These are phyloP conservation scores for Telopea speciosissima DNA, from an alignment of 177 flowering plant species.

Conservation along the genomic window DNA sequence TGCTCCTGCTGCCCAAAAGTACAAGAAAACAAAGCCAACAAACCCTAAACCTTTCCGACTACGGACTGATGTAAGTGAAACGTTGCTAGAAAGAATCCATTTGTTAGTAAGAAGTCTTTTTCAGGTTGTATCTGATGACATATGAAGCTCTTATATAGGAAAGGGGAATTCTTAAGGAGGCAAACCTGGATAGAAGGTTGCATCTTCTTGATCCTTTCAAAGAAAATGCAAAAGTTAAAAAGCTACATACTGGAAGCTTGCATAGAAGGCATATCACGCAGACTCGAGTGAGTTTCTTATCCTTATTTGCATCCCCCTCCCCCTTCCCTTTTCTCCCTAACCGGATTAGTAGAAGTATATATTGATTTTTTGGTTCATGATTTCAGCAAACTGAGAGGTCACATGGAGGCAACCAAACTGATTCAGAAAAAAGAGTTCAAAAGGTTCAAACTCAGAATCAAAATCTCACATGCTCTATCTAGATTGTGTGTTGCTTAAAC, in stretches of 20 bases:
- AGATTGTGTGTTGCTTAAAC: slow-evolving; percentile 2
- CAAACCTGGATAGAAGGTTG: slow-evolving; percentile 56
- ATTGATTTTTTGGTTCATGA: slow-evolving; percentile 2
- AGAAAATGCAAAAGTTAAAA: slow-evolving; percentile 20
- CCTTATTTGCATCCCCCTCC: not conserved
- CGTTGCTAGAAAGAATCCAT: not conserved
- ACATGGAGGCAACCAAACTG: slow-evolving; percentile 16
- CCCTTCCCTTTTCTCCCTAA: not conserved
- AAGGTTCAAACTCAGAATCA: slow-evolving; percentile 14
- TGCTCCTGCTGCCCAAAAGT: slow-evolving; percentile 32
- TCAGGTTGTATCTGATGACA: slow-evolving; percentile 2
- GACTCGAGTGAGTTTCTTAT: slow-evolving; percentile 24
- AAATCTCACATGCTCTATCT: not conserved
- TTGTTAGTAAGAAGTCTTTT: not conserved
- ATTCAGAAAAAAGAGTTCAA: slow-evolving; percentile 10
- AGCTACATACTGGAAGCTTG: slow-evolving; percentile 12
- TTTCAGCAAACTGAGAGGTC: slow-evolving; percentile 18
- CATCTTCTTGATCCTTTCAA: slow-evolving; percentile 21
- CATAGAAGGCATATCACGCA: slow-evolving; percentile 22
- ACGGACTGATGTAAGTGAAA: slow-evolving; percentile 67
- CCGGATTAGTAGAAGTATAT: not conserved
- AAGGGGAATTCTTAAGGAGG: slow-evolving; percentile 77
- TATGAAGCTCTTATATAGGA: slow-evolving; percentile 38
- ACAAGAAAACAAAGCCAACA: slow-evolving; percentile 61
- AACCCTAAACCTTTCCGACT: slow-evolving; percentile 84